These are phyloP conservation scores for Pseudogymnoascus sp. DNA, from an alignment of 2,329 filamentous ascomycete species.

Conservation along the genomic window DNA sequence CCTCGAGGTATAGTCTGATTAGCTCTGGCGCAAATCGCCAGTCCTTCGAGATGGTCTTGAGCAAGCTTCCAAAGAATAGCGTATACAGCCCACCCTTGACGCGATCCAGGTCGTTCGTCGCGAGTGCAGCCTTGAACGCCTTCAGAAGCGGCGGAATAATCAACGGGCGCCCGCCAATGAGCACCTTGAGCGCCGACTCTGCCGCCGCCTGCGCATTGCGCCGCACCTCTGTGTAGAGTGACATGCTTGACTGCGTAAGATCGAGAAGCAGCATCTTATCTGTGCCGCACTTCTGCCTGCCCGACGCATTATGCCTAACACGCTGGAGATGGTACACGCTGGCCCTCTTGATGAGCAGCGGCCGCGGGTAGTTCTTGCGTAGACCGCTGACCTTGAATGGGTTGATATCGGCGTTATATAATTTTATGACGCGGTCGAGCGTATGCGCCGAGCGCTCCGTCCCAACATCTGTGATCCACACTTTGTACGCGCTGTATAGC, in stretches of 20 bases:
- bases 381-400: constrained; percentile 93
- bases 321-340: constrained; percentile 92
- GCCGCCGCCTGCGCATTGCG: constrained; percentile 84
- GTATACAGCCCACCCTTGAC: constrained; percentile 96
- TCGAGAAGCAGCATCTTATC: constrained; percentile 81
- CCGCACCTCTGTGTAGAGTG: constrained; percentile 91
- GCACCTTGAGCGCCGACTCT: constrained; percentile 85
- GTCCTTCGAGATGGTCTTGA: constrained; percentile 81
- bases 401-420: constrained; percentile 79
- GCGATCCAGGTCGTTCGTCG: constrained; percentile 73
- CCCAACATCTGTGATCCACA: constrained; percentile 96
- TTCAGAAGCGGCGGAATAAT: constrained; percentile 84
- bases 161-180: constrained; percentile 79
- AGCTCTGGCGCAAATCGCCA: constrained; percentile 93
- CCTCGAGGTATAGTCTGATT: constrained; percentile 82
- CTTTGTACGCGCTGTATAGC: constrained; percentile 83
- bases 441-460: constrained; percentile 93
- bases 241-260: constrained; percentile 81
- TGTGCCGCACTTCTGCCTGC: constrained; percentile 80
- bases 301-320: constrained; percentile 86
- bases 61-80: constrained; percentile 76
- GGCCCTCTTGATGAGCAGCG: constrained; percentile 83
- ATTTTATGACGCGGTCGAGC: constrained; percentile 74
- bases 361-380: constrained; percentile 85
- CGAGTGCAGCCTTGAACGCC: constrained; percentile 70